Evolutionary conservation across 2,329 filamentous ascomycete genomes (phyloP), one percentile per base, ranked within the genome.

Genomic region (Leptographium galeiforme): DNA sequence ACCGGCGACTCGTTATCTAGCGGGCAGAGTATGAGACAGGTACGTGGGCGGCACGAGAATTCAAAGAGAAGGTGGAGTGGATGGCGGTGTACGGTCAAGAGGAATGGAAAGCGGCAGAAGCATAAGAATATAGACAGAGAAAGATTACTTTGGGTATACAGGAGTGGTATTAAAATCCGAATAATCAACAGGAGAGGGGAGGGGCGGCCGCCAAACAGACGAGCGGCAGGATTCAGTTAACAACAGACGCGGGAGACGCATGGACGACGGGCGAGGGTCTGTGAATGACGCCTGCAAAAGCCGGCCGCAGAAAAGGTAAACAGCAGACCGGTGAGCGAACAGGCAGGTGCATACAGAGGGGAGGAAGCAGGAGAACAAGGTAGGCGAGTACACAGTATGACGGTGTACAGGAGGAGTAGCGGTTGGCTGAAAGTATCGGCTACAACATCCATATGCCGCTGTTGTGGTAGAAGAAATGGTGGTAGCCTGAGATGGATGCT

Each of bases 371-470:
- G 14, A 43, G 30, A 50, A 13, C 25, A 14, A 41, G 41, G 43
- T 13, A 39, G 53, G 36, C 47, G 55, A 44, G 50, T 57, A 55
- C 53, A 51, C 53, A 55, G 57, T 58, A 58, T 54, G 47, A 58
- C 57, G 55, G 52, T 38, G 55, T 53, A 58, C 57, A 57, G 47
- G 49, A 48, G 40, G 13, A 34, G 38, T 34, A 18, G 45, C 19
- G 45, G 45, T n/a, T 32, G 36, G 43, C 51, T n/a, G 43, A 49
- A 41, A 41, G 33, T 19, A 30, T 38, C 25, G 13, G n/a, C 33
- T 49, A 25, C 38, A 39, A 36, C 16, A 49, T 47, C 10, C 14
- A 47, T n/a, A 47, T 47, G 44, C 13, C 32, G 44, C 44, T 47
- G 44, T 47, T 47, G 33, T 48, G 46, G 46, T 25, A 38, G 46